These are phyloP conservation scores for Chaetothyriales sp. DNA, from an alignment of 2,329 filamentous ascomycete genomes.

Conservation along the genomic window DNA sequence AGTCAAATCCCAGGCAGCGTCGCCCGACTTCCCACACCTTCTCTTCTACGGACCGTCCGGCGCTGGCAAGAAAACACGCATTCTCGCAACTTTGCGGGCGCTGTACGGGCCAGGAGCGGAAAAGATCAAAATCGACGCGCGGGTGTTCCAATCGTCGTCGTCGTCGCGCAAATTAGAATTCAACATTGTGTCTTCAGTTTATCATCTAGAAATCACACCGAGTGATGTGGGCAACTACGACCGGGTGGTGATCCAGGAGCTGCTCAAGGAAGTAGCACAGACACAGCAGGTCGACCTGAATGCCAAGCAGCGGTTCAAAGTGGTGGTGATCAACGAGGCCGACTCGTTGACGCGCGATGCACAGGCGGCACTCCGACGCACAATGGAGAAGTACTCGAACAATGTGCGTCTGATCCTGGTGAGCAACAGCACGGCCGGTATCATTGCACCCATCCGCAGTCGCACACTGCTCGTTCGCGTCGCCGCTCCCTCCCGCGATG, in stretches of 20 bases:
- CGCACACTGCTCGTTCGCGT: constrained; percentile 84
- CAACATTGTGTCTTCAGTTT: constrained; percentile 93
- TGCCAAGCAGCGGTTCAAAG: constrained; percentile 88
- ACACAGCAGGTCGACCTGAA: constrained; percentile 95
- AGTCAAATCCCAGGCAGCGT: constrained; percentile 55
- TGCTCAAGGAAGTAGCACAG: constrained; percentile 94
- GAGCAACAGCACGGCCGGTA: constrained; percentile 93
- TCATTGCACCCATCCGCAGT: constrained; percentile 94
- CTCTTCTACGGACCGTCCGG: constrained; percentile 94
- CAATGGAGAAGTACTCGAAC: constrained; percentile 98
- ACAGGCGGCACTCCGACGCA: constrained; percentile 81
- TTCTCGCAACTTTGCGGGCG: constrained; percentile 87
- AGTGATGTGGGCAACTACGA: constrained; percentile 95
- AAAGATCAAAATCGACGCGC: constrained; percentile 98
- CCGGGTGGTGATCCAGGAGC: constrained; percentile 83
- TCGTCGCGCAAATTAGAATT: constrained; percentile 92
- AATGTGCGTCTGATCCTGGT: constrained; percentile 83
- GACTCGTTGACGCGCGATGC: constrained; percentile 89
- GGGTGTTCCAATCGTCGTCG: constrained; percentile 85
- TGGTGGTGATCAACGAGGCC: constrained; percentile 97
- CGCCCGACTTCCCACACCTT: constrained; percentile 92
- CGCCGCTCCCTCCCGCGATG: constrained; percentile 67
- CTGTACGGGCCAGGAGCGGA: constrained; percentile 94
- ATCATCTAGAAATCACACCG: constrained; percentile 96
- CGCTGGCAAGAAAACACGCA: constrained; percentile 93